A percentile compares a stretch with the other conserved stretches of the same genome.
Conservation (phyloP, 805 yeast species). For the Ogataea parapolymorpha region DNA sequence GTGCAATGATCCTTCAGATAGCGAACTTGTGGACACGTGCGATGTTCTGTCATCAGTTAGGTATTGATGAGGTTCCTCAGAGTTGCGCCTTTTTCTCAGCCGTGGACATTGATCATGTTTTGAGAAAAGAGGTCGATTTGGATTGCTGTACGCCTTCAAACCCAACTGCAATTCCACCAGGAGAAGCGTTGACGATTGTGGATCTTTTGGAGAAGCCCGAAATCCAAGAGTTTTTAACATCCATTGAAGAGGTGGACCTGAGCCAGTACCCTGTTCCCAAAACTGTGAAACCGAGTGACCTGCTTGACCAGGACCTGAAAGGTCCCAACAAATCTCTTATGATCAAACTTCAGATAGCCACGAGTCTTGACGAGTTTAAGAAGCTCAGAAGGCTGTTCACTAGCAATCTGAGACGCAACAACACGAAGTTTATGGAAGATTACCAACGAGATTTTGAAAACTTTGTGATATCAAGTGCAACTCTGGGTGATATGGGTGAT, state of each 20-base stretch:
- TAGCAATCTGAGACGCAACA: conserved; percentile 7
- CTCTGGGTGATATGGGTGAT: not conserved
- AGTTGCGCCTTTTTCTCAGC: conserved; percentile 94
- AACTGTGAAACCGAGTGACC: conserved; percentile 24
- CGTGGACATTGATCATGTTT: conserved; percentile 82
- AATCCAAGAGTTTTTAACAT: conserved; percentile 26
- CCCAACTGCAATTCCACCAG: conserved; percentile 65
- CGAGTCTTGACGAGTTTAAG: conserved; percentile 29
- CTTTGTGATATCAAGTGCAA: not conserved
- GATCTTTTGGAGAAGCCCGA: conserved; percentile 43
- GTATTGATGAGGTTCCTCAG: conserved; percentile 86
- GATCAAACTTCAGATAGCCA: conserved; percentile 32
- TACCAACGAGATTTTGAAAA: not conserved
- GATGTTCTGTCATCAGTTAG: conserved; percentile 89
- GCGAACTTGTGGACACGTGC: conserved; percentile 95
- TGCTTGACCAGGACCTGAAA: conserved; percentile 28
- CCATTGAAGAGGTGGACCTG: conserved; percentile 15
- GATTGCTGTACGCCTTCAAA: conserved; percentile 92
- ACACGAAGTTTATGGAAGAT: not conserved
- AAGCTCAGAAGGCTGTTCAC: conserved; percentile 20
- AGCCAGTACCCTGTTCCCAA: conserved; percentile 11
- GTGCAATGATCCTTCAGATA: conserved; percentile 81
- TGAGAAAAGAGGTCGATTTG: conserved; percentile 90
- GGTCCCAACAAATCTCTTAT: conserved; percentile 20
- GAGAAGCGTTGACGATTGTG: conserved; percentile 68